Evolutionary conservation across 305 asterid species (phyloP).

Genomic region (Fraxinus sp.): DNA sequence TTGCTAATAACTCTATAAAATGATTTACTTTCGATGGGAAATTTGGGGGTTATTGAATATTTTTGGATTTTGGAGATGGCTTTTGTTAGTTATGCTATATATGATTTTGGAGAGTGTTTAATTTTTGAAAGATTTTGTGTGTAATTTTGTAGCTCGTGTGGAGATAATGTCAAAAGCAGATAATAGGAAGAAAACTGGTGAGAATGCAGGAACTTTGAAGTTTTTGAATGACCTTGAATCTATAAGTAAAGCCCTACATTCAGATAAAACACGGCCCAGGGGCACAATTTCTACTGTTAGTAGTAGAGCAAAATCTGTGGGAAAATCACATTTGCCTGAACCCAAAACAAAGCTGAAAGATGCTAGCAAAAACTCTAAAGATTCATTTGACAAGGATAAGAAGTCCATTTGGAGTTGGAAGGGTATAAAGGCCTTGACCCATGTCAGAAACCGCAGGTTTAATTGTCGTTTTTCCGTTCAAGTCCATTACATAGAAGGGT

Average conservation of each 20-base stretch:
- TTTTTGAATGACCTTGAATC: constrained; percentile 69
- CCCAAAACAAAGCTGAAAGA: constrained; percentile 29
- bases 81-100: not conserved
- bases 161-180: constrained; percentile 66
- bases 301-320: constrained; percentile 49
- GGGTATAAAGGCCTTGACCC: constrained; percentile 44
- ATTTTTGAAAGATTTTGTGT: constrained; percentile 25
- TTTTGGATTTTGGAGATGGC: not conserved
- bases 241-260: constrained; percentile 60
- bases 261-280: constrained; percentile 43
- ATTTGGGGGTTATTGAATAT: not conserved
- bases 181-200: constrained; percentile 61
- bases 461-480: constrained; percentile 63
- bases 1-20: not conserved
- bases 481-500: constrained; percentile 76
- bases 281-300: constrained; percentile 37
- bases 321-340: constrained; percentile 34
- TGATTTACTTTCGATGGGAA: not conserved
- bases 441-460: constrained; percentile 52
- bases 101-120: constrained; percentile 18
- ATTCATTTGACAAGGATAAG: constrained; percentile 48
- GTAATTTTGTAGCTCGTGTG: constrained; percentile 36
- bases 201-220: constrained; percentile 58
- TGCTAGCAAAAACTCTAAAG: constrained; percentile 32
- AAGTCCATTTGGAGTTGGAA: constrained; percentile 60